Percentiles rank a stretch among this genome's conserved stretches.
These are phyloP conservation scores for Lagenaria siceraria DNA, from an alignment of 306 rosid species.

Conservation along the genomic window DNA sequence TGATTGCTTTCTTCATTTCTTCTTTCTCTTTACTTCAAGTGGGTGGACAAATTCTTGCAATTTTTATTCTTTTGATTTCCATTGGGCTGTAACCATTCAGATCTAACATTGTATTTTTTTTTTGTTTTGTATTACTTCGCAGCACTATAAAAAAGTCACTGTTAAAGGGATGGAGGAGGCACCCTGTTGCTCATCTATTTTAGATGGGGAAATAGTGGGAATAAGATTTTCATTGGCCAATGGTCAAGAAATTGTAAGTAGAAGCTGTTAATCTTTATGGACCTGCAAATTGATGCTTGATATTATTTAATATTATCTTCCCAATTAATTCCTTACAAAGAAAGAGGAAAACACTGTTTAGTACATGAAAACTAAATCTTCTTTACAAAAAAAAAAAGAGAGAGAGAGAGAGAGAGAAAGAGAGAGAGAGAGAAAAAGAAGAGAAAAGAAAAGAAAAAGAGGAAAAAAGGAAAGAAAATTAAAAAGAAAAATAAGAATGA, in stretches of 20 bases:
- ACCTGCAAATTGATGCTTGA: not conserved
- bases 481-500: too few relatives aligned
- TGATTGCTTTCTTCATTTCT: not conserved
- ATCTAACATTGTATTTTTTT: not conserved
- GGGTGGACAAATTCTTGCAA: not conserved
- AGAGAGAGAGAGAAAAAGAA: too few relatives aligned
- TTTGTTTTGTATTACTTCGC: not conserved
- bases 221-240: conserved; percentile 4
- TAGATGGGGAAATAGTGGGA: conserved; percentile 7
- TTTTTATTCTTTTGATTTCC: not conserved
- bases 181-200: conserved; percentile 4
- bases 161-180: conserved; percentile 2
- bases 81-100: not conserved
- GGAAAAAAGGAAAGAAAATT: too few relatives aligned
- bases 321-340: not conserved
- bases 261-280: not conserved
- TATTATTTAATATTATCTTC: not conserved
- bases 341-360: not conserved
- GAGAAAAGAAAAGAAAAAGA: too few relatives aligned
- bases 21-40: not conserved
- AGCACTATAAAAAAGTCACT: not conserved
- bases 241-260: conserved; percentile 5
- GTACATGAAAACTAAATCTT: too few relatives aligned
- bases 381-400: too few relatives aligned
- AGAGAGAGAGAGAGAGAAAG: too few relatives aligned